Percentiles rank a stretch among this genome's conserved stretches.
phyloP scores from a whole-genome alignment of 306 rosid genomes.

The Comarum palustre region DNA sequence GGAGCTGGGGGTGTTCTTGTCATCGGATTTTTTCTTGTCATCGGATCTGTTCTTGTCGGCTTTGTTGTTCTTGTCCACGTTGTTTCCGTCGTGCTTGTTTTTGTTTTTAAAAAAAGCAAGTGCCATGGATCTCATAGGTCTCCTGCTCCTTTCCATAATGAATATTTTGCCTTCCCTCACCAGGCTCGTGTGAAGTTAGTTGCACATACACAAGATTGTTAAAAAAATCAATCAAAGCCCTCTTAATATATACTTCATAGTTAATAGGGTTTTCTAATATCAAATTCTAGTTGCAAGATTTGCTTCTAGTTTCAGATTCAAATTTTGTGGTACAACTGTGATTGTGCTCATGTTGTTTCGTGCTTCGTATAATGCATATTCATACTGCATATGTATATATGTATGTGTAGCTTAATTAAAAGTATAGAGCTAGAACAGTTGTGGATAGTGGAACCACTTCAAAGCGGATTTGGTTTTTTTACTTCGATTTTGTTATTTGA shows the following conservation, averaged over 20 bases:
- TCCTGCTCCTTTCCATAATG: not conserved
- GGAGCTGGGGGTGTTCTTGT: slow-evolving; percentile 22
- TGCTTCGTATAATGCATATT: not conserved
- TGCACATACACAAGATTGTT: not conserved
- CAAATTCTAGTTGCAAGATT: not conserved
- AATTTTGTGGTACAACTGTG: not conserved
- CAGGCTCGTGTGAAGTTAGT: not conserved
- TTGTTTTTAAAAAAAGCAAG: slow-evolving; percentile 7
- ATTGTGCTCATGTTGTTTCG: not conserved
- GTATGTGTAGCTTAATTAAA: not conserved
- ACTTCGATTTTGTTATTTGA: too few species aligned
- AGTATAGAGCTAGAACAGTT: not conserved
- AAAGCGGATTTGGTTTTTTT: too few species aligned
- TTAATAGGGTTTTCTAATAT: not conserved
- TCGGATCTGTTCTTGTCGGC: slow-evolving; percentile 24
- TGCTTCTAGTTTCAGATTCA: slow-evolving; percentile 6
- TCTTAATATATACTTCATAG: not conserved
- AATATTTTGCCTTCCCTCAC: not conserved
- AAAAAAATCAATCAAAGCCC: not conserved
- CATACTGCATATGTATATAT: too few species aligned
- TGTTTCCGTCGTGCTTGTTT: not conserved
- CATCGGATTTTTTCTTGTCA: slow-evolving; percentile 22
- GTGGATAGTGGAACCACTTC: not conserved
- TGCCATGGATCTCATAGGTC: not conserved
- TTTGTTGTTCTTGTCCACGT: slow-evolving; percentile 28